These are phyloP conservation scores for Elaeagnus macrophylla DNA, from an alignment of 306 rosid species.

Conservation along the genomic window DNA sequence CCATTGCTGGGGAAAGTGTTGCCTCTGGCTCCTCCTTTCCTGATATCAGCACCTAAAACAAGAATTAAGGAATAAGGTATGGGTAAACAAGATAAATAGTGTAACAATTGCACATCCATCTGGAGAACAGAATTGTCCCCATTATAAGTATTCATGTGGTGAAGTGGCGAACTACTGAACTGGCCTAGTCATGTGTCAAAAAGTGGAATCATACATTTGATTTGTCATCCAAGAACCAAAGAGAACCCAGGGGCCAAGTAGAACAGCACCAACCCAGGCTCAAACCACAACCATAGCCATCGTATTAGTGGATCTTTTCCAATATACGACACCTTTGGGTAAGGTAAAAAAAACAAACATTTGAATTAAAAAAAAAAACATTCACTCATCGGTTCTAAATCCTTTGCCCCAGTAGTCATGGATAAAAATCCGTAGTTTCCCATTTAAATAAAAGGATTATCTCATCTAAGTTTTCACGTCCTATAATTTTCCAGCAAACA, in stretches of 20 bases:
- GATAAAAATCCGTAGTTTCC: too few relatives aligned
- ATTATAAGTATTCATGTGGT: background rate
- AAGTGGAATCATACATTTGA: background rate
- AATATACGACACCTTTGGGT: too few relatives aligned
- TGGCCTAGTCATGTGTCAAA: background rate
- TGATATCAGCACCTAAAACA: constrained; percentile 70
- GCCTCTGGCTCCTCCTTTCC: constrained; percentile 83
- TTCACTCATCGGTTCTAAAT: too few relatives aligned
- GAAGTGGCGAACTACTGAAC: too few relatives aligned
- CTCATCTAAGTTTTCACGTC: too few relatives aligned
- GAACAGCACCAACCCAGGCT: background rate
- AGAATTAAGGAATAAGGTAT: constrained; percentile 10
- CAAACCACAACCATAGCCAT: too few relatives aligned
- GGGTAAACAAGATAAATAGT: background rate
- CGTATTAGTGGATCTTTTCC: too few relatives aligned
- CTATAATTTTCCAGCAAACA: too few relatives aligned
- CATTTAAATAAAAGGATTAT: too few relatives aligned
- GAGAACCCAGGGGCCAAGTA: background rate
- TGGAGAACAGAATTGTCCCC: background rate
- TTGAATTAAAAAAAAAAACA: too few relatives aligned
- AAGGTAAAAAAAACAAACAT: too few relatives aligned
- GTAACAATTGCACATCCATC: background rate
- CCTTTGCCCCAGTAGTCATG: too few relatives aligned
- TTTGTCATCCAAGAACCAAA: background rate
- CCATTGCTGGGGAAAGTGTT: constrained; percentile 89